Conservation (phyloP, 129 eudicot species). For the Saussurea involucrata region DNA sequence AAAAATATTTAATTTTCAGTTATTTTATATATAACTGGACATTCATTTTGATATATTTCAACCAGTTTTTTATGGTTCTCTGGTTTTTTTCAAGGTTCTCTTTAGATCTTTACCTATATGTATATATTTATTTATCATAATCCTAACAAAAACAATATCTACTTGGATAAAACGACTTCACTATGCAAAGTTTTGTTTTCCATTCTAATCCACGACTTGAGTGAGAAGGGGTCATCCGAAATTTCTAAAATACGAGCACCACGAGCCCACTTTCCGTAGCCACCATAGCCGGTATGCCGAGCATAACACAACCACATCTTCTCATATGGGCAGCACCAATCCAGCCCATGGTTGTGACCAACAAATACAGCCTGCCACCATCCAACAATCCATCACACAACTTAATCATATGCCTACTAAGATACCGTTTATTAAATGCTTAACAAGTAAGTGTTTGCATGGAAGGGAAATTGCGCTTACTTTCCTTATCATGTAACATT, state of each 20-base stretch:
- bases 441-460: too few species aligned
- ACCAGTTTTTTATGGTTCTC: too few species aligned
- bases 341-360: slow-evolving; percentile 97
- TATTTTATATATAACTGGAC: too few species aligned
- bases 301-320: slow-evolving; percentile 92
- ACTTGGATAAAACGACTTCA: slow-evolving; percentile 54
- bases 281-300: slow-evolving; percentile 95
- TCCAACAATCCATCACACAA: not conserved
- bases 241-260: slow-evolving; percentile 84
- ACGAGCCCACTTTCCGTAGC: slow-evolving; percentile 85
- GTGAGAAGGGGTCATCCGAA: slow-evolving; percentile 55
- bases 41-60: too few species aligned
- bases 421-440: too few species aligned
- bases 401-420: too few species aligned
- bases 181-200: slow-evolving; percentile 77
- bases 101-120: too few species aligned
- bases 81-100: too few species aligned
- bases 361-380: slow-evolving; percentile 81
- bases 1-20: too few species aligned
- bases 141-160: slow-evolving; percentile 5
- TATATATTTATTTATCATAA: not conserved
- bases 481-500: too few species aligned
- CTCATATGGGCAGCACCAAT: slow-evolving; percentile 93
- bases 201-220: slow-evolving; percentile 96
- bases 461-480: too few species aligned